Conservation (phyloP, 2,329 filamentous ascomycete genomes). For the Curvularia hawaiiensis region DNA sequence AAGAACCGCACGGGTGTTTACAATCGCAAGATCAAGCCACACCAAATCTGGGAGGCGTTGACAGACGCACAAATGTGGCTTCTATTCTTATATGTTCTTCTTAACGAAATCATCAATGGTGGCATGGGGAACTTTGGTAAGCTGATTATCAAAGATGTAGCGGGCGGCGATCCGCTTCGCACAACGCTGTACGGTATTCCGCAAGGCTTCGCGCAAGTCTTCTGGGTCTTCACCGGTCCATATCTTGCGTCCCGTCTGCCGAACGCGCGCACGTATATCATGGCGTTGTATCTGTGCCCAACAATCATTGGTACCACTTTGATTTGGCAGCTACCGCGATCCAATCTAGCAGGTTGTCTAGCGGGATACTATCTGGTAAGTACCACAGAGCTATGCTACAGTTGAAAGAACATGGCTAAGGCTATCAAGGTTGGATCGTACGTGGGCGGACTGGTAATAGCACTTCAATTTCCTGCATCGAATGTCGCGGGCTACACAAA, state of each 20-base stretch:
- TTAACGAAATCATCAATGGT: conserved; percentile 61
- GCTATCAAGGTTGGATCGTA: conserved; percentile 44
- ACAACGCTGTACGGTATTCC: conserved; percentile 62
- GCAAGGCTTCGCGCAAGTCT: conserved; percentile 58
- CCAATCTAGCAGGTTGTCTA: conserved; percentile 55
- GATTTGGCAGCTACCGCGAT: conserved; percentile 56
- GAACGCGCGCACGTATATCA: conserved; percentile 58
- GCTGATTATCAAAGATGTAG: conserved; percentile 60
- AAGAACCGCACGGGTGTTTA: conserved; percentile 50
- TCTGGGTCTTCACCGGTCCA: conserved; percentile 60
- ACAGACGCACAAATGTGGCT: conserved; percentile 54
- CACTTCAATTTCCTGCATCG: conserved; percentile 58
- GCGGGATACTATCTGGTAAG: conserved; percentile 58
- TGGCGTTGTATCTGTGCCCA: conserved; percentile 58
- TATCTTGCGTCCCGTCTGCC: conserved; percentile 58
- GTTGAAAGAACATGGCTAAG: conserved; percentile 15
- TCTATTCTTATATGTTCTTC: conserved; percentile 52
- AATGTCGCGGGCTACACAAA: conserved; percentile 49
- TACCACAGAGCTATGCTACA: not conserved
- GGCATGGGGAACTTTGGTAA: conserved; percentile 62
- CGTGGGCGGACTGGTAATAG: conserved; percentile 59
- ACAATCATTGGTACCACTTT: conserved; percentile 57
- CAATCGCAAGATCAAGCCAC: conserved; percentile 55
- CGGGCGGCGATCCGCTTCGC: conserved; percentile 46
- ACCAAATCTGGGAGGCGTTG: conserved; percentile 56